Conservation (phyloP, 306 rosid genomes). For the Vicia villosa region DNA sequence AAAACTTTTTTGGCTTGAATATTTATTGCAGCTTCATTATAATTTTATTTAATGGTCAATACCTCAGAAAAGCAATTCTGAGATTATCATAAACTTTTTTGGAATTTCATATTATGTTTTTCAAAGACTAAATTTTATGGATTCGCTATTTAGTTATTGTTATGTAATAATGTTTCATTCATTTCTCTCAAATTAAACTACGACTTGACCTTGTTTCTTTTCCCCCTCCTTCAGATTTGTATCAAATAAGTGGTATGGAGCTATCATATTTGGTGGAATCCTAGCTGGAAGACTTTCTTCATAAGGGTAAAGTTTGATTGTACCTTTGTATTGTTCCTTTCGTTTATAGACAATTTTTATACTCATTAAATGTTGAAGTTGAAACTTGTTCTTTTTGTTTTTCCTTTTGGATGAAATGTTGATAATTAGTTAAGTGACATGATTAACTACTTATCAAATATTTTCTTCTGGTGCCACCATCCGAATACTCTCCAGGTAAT, state of each 20-base stretch:
- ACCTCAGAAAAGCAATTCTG: slow-evolving; percentile 10
- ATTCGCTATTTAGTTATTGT: slow-evolving; percentile 16
- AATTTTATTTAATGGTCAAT: slow-evolving; percentile 23
- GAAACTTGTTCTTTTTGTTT: slow-evolving; percentile 11
- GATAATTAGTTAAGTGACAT: slow-evolving; percentile 14
- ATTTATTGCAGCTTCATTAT: slow-evolving; percentile 29
- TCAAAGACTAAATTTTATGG: background rate
- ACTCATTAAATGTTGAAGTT: slow-evolving; percentile 12
- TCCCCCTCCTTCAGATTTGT: slow-evolving; percentile 57
- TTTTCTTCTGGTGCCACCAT: background rate
- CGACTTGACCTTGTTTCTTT: slow-evolving; percentile 14
- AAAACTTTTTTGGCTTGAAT: slow-evolving; percentile 12
- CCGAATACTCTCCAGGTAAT: background rate
- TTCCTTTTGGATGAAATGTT: slow-evolving; percentile 14
- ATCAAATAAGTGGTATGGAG: slow-evolving; percentile 98
- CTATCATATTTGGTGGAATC: slow-evolving; percentile 79
- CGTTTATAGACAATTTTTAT: background rate
- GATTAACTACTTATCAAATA: slow-evolving; percentile 3
- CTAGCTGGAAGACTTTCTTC: slow-evolving; percentile 64
- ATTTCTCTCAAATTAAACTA: slow-evolving; percentile 17
- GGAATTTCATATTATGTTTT: slow-evolving; percentile 18
- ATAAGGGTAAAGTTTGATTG: slow-evolving; percentile 42
- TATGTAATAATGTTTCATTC: slow-evolving; percentile 5
- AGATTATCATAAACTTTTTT: background rate
- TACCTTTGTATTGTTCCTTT: slow-evolving; percentile 2